These are phyloP conservation scores for Mycotypha africana DNA, from an alignment of 371 early-diverging fungal species.

Conservation along the genomic window DNA sequence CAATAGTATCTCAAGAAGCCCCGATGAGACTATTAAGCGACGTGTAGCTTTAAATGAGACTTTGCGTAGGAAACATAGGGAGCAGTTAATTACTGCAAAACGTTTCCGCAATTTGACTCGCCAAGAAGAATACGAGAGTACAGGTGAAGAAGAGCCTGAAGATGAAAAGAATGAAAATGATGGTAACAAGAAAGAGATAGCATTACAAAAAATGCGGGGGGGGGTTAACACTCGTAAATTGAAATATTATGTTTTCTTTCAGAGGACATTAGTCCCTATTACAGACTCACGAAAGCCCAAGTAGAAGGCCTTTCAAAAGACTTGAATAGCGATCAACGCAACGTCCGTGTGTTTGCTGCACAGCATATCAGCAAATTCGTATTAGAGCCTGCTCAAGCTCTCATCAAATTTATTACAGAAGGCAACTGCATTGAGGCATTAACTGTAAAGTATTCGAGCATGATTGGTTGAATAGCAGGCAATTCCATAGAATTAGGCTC, in stretches of 20 bases:
- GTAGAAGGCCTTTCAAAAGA: conserved; percentile 19
- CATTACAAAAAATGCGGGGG: not conserved
- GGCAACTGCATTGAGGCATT: conserved; percentile 44
- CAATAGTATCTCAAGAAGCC: conserved; percentile 34
- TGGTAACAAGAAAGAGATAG: conserved; percentile 1
- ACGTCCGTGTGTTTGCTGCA: conserved; percentile 31
- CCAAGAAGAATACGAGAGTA: conserved; percentile 20
- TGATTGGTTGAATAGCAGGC: not conserved
- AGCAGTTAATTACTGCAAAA: conserved; percentile 50
- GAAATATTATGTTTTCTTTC: not conserved
- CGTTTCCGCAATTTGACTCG: conserved; percentile 40
- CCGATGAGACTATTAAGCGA: conserved; percentile 30
- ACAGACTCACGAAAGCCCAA: conserved; percentile 19
- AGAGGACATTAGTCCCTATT: conserved; percentile 24
- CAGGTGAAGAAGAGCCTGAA: conserved; percentile 19
- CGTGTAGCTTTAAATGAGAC: conserved; percentile 37
- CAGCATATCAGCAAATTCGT: conserved; percentile 40
- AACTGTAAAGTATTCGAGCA: conserved; percentile 23
- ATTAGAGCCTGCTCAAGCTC: conserved; percentile 42
- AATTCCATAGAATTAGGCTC: too few species aligned
- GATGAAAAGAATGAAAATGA: conserved; percentile 11
- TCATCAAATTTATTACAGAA: conserved; percentile 38
- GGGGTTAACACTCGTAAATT: too few species aligned
- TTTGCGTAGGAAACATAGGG: conserved; percentile 47
- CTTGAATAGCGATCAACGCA: conserved; percentile 23